Evolutionary conservation across 106 monocot genomes (phyloP), one percentile per base, ranked within the genome.

Genomic region (Triglochin maritima): DNA sequence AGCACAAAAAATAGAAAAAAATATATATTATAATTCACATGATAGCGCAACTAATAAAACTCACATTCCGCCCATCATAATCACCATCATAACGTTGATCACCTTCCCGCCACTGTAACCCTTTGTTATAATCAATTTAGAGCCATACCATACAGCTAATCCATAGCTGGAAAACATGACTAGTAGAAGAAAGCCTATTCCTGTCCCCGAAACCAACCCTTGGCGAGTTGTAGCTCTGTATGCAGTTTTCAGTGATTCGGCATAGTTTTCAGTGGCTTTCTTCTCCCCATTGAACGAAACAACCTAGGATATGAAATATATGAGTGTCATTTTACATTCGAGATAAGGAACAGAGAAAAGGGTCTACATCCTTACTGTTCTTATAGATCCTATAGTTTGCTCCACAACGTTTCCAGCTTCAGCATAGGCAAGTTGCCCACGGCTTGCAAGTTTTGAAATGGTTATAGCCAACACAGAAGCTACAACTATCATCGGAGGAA

Each of bases 251-350:
- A 88, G 47, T 10, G 81, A 77, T 55, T 81, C 67, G 17, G 49
- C 54, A 46, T 88, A 92, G n/a, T 74, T 92, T 3, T 78, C 68
- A 9, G 84, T 70, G 29, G 85, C 78, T 63, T 62, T 76, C 42
- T 69, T 79, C 72, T 88, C 92, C 17, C 92, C 92, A 12, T 87
- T 87, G 60, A 88, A 92, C 64, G 92, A 85, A 12, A 83, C 85
- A 49, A 92, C 88, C 92, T 91, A 71, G 53, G 7, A 59, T 5
- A 56, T 65, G 47, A 14, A 15, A 9, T 15, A 29, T 29, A 29
- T 1, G 29, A 29, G 29, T 29, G 29, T 29, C 29, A 29, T 29
- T 29, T 29, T 29, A 29, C 29, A 29, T 29, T 29, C 29, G 1
- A 29, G 29, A 29, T 29, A 29, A 29, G 29, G 29, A 29, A 29